Conservation (phyloP, 1,284 basidiomycete species). For the Irpex lacteus region DNA sequence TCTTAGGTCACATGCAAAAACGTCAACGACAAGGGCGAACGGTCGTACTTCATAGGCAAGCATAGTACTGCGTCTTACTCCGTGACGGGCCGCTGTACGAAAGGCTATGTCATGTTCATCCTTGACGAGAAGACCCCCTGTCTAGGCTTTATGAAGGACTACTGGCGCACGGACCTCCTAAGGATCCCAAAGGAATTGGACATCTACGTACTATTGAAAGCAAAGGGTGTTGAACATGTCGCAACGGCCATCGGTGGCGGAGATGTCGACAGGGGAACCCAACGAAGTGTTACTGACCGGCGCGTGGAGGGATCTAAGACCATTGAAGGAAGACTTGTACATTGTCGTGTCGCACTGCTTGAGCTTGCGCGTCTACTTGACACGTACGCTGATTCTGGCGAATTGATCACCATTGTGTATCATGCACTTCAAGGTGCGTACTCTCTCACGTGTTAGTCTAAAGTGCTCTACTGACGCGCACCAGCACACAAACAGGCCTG, state of each 20-base stretch:
- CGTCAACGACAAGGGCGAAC: neutral
- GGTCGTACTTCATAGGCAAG: neutral
- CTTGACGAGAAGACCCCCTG: neutral
- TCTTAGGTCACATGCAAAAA: neutral
- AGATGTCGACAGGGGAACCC: neutral
- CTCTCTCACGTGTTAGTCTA: neutral
- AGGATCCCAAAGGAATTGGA: neutral
- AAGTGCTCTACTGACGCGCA: neutral
- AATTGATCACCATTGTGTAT: neutral
- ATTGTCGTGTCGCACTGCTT: neutral
- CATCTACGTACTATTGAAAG: neutral
- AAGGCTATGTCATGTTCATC: neutral
- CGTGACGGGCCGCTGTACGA: neutral
- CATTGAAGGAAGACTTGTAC: neutral
- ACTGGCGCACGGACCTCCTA: neutral
- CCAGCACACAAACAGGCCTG: slow-evolving; percentile 1
- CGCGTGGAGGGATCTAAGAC: neutral
- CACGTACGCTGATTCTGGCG: neutral
- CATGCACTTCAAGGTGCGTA: neutral
- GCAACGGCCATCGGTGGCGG: slow-evolving; percentile 4
- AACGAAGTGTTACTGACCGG: neutral
- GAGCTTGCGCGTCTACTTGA: neutral
- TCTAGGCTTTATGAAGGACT: neutral
- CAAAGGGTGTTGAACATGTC: neutral
- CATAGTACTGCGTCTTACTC: neutral